Conservation (phyloP, 495 filamentous ascomycete species). For the Tuber melanosporum region DNA sequence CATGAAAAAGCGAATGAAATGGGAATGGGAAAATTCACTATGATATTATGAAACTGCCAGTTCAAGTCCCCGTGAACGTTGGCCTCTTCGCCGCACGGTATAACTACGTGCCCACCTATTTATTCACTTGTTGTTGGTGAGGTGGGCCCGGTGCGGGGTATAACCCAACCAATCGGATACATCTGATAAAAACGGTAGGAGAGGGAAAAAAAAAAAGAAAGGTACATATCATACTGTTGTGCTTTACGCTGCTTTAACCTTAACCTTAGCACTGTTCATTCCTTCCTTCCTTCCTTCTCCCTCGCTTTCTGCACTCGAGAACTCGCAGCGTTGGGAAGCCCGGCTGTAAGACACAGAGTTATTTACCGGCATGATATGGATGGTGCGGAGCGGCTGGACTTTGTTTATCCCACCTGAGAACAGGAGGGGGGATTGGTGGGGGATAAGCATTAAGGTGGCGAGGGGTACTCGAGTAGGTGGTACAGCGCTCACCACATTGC, state of each 20-base stretch:
- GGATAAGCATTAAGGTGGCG: not conserved
- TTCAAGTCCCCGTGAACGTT: not conserved
- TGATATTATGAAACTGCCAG: not conserved
- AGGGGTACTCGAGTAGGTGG: not conserved
- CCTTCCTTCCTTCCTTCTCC: not conserved
- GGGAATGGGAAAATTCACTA: not conserved
- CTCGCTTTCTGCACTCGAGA: not conserved
- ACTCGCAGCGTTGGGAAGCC: not conserved
- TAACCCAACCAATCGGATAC: not conserved
- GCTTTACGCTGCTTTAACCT: not conserved
- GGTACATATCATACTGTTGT: not conserved
- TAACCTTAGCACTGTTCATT: not conserved
- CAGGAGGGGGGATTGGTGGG: not conserved
- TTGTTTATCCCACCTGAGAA: not conserved
- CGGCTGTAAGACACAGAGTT: conserved; percentile 2
- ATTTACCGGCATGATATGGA: not conserved
- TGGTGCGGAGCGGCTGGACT: not conserved
- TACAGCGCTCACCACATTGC: not conserved
- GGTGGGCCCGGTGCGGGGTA: not conserved
- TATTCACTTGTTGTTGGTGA: not conserved
- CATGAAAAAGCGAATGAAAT: not conserved
- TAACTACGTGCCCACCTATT: not conserved
- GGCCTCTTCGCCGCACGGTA: not conserved
- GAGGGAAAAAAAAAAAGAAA: not conserved
- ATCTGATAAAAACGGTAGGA: not conserved